Base-by-base conservation (phyloP, 1,284 basidiomycete genomes). In the Puccinia coronata region DNA sequence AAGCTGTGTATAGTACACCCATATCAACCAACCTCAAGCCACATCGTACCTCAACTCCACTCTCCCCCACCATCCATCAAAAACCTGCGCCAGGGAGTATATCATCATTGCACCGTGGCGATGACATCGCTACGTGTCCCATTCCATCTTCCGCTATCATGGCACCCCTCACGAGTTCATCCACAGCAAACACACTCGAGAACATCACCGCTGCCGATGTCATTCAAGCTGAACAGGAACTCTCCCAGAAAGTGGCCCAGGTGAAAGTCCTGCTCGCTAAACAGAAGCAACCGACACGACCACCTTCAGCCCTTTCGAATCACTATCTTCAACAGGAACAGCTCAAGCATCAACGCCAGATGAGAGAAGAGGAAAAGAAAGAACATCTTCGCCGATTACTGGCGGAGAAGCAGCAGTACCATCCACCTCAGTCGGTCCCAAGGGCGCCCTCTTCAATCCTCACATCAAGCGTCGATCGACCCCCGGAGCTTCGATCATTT, bases 361-460 rank as follows among this genome's bases (percentile, higher is more conserved):
- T 51, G 67, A 70, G 47, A 5, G 25, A 49, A 14, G 67, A 70
- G 28, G 67, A 70, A 36, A 70, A 70, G 25, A 70, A 70, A 12
- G 28, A 70, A 39, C 67, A 70, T 28, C 43, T 70, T 28, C n/a
- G 25, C 14, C n/a, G 41, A 28, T 49, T 70, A 23, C 23, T 49
- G 43, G 67, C 41, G 18, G 43, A 70, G 65, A 43, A 69, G 41
- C 8, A 43, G 6, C 47, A 49, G 43, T 9, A 70, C 3, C 31
- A 23, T 20, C 18, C 18, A 51, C 43, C 16, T 16, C 43, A 47
- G 16, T 14, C 9, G 12, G 49, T 20, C 4, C 49, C 8, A 18
- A 16, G 51, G 16, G 20, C 20, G 16, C 8, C 61, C 14, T 18
- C 36, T 8, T 63, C 61, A 16, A 41, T 63, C 61, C 34, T 63